phyloP scores from a whole-genome alignment of 2,329 filamentous ascomycete genomes.

The Saccharata proteae region DNA sequence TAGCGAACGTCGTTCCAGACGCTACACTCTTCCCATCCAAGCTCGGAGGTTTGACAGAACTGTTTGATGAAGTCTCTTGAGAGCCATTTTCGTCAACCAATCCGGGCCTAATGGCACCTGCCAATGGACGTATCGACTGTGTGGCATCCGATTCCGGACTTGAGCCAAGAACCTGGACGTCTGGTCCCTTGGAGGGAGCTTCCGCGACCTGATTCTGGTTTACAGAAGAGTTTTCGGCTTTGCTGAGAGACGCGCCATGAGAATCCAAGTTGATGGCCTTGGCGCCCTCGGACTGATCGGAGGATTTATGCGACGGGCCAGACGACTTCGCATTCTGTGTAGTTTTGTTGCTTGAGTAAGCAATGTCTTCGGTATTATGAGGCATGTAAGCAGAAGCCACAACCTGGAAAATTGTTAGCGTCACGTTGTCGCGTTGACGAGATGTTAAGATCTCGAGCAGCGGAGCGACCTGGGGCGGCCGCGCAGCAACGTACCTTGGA shows the following conservation, averaged over 20 bases:
- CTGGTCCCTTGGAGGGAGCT: constrained; percentile 5
- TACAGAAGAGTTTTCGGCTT: constrained; percentile 1
- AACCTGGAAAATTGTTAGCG: constrained; percentile 22
- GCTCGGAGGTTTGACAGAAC: constrained; percentile 72
- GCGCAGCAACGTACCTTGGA: constrained; percentile 52
- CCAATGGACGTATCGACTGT: constrained; percentile 3
- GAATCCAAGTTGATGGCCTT: neutral
- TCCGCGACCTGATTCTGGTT: constrained; percentile 3
- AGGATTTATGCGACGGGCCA: constrained; percentile 13
- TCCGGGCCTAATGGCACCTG: constrained; percentile 4
- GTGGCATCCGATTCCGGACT: constrained; percentile 4
- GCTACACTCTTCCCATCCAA: constrained; percentile 90
- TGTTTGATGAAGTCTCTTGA: constrained; percentile 41
- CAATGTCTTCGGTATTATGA: constrained; percentile 16
- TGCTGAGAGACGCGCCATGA: constrained; percentile 4
- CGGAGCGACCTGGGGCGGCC: neutral
- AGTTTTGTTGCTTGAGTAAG: constrained; percentile 15
- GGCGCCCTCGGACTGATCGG: constrained; percentile 9
- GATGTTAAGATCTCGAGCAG: neutral
- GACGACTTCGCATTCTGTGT: constrained; percentile 15
- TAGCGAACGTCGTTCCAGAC: constrained; percentile 86
- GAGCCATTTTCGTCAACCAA: constrained; percentile 32
- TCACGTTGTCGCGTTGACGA: neutral
- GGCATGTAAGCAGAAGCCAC: constrained; percentile 27
- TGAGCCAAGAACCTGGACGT: constrained; percentile 2